Conservation (phyloP, 192 early-diverging fungal genomes). For the Coemansia nantahalensis region DNA sequence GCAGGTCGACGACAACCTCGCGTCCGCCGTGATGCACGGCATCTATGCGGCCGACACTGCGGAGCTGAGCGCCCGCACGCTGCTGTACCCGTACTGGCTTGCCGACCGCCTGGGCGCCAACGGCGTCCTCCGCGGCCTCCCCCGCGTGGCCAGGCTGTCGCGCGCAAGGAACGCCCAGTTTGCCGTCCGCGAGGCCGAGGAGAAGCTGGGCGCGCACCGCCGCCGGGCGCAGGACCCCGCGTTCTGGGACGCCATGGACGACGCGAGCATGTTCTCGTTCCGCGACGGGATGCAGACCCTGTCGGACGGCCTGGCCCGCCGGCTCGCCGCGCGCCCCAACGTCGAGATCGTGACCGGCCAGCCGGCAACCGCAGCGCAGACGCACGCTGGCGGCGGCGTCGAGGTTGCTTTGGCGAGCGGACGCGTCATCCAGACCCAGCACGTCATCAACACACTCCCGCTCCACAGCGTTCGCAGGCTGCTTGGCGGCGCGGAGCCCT, state of each 20-base stretch:
- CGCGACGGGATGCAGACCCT: slow-evolving; percentile 74
- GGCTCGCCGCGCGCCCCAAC: slow-evolving; percentile 54
- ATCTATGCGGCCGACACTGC: slow-evolving; percentile 89
- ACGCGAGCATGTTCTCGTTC: slow-evolving; percentile 81
- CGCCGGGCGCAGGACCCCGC: slow-evolving; percentile 43
- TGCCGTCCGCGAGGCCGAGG: slow-evolving; percentile 17
- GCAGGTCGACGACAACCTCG: slow-evolving; percentile 73
- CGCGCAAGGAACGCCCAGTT: slow-evolving; percentile 23
- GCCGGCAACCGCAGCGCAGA: slow-evolving; percentile 44
- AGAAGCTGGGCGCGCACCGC: slow-evolving; percentile 10
- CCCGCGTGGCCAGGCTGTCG: slow-evolving; percentile 27
- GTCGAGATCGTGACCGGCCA: slow-evolving; percentile 58
- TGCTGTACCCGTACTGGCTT: slow-evolving; percentile 70
- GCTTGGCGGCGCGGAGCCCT: slow-evolving; percentile 24
- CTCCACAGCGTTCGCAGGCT: slow-evolving; percentile 52
- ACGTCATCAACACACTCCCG: slow-evolving; percentile 72
- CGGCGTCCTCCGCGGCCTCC: slow-evolving; percentile 29
- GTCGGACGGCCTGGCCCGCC: slow-evolving; percentile 54
- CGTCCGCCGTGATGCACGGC: slow-evolving; percentile 88
- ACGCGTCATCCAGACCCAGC: slow-evolving; percentile 42
- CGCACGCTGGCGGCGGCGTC: slow-evolving; percentile 19
- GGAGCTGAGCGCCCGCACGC: slow-evolving; percentile 71
- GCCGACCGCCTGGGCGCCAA: slow-evolving; percentile 51
- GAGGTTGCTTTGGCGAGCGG: slow-evolving; percentile 35
- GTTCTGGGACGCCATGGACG: slow-evolving; percentile 60